A percentile compares a stretch with the other conserved stretches of the same genome.
phyloP scores from a whole-genome alignment of 2,329 filamentous ascomycete species.

The Fonsecaea monophora region DNA sequence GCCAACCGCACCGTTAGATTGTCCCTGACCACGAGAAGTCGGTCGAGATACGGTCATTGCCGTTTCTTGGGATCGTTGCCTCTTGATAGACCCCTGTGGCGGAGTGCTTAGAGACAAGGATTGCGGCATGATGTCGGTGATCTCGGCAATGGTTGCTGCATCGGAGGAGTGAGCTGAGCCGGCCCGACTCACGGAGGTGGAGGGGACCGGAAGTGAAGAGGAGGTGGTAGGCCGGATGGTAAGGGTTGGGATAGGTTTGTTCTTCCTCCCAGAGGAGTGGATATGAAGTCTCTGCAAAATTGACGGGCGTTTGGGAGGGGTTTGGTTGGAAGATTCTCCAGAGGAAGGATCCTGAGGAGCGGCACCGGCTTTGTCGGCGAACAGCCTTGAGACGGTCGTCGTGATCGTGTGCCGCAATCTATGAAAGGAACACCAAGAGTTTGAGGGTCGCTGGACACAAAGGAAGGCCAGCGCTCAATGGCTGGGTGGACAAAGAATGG shows the following conservation, averaged over 20 bases:
- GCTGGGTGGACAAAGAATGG: constrained; percentile 11
- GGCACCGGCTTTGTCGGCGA: constrained; percentile 40
- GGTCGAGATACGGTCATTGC: constrained; percentile 14
- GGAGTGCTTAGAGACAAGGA: constrained; percentile 35
- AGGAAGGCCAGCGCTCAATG: not conserved
- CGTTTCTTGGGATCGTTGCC: constrained; percentile 37
- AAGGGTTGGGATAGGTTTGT: constrained; percentile 34
- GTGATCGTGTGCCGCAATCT: constrained; percentile 24
- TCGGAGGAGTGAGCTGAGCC: constrained; percentile 36
- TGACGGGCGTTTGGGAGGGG: constrained; percentile 31
- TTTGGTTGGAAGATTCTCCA: constrained; percentile 33
- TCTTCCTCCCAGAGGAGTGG: constrained; percentile 32
- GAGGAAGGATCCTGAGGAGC: constrained; percentile 35
- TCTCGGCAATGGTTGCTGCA: constrained; percentile 36
- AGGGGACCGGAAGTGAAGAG: constrained; percentile 29
- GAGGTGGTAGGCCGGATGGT: constrained; percentile 35
- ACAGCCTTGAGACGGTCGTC: constrained; percentile 39
- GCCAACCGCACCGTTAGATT: constrained; percentile 18
- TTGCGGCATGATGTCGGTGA: constrained; percentile 38
- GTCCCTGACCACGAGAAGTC: constrained; percentile 21
- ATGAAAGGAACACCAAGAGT: constrained; percentile 16
- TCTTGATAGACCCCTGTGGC: constrained; percentile 30
- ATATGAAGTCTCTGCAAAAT: constrained; percentile 40
- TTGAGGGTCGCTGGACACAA: constrained; percentile 8
- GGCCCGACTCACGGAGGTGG: constrained; percentile 31